These are phyloP conservation scores for Phytophthora europaea DNA, from an alignment of 352 stramenopile genomes.

Conservation along the genomic window DNA sequence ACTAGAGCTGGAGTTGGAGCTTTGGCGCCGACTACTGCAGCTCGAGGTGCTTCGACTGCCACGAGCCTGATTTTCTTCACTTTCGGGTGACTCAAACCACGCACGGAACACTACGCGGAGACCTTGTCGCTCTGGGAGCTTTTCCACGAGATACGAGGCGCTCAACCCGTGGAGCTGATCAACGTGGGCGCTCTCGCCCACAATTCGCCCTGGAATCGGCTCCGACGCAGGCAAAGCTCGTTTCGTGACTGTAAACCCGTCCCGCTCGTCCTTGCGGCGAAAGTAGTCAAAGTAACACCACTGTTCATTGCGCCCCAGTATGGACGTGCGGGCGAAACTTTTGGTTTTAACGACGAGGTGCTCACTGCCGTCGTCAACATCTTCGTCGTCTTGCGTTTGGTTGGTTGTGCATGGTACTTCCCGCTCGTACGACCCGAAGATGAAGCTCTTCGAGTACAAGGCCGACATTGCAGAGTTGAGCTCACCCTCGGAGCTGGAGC, in stretches of 20 bases:
- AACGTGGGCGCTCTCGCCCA: not conserved
- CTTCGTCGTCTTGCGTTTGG: not conserved
- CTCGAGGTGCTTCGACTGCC: not conserved
- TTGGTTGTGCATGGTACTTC: not conserved
- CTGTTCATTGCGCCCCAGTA: slow-evolving; percentile 33
- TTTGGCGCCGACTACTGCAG: not conserved
- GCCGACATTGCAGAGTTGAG: slow-evolving; percentile 37
- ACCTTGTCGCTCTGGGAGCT: not conserved
- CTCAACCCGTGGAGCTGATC: slow-evolving; percentile 29
- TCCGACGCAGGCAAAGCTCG: slow-evolving; percentile 13
- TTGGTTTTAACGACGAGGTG: slow-evolving; percentile 35
- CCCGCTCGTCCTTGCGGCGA: slow-evolving; percentile 2
- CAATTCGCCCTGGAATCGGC: slow-evolving; percentile 5
- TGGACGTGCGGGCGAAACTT: slow-evolving; percentile 19
- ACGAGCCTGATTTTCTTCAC: not conserved
- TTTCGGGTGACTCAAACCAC: not conserved
- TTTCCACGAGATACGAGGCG: slow-evolving; percentile 21
- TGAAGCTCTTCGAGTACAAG: slow-evolving; percentile 36
- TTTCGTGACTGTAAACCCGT: slow-evolving; percentile 23
- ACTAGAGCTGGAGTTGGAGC: not conserved
- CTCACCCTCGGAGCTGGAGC: slow-evolving; percentile 1
- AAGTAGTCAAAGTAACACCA: slow-evolving; percentile 40
- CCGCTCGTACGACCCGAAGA: slow-evolving; percentile 31
- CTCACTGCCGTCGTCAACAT: not conserved
- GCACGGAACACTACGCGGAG: slow-evolving; percentile 24